Conservation (phyloP, 352 stramenopile genomes). For the Peronospora destructor region DNA sequence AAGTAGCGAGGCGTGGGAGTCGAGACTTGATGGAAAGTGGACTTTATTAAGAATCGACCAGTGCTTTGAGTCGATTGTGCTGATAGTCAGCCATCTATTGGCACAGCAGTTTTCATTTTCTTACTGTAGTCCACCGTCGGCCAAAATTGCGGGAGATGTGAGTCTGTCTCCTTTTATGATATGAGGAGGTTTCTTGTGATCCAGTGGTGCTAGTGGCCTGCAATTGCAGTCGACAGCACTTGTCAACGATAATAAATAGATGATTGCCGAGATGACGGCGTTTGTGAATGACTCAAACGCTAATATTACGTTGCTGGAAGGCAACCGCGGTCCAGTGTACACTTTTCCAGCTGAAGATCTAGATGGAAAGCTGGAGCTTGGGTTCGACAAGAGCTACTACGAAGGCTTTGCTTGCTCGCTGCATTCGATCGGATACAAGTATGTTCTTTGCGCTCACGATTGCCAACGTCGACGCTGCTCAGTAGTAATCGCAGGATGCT, state of each 20-base stretch:
- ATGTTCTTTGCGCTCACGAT: constrained; percentile 75
- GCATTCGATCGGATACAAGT: constrained; percentile 84
- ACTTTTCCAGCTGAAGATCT: constrained; percentile 71
- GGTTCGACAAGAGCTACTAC: constrained; percentile 72
- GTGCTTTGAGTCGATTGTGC: constrained; percentile 90
- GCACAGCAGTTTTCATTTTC: constrained; percentile 52
- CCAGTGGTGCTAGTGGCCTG: too few species aligned
- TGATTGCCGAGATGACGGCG: constrained; percentile 59
- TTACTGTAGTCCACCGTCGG: constrained; percentile 69
- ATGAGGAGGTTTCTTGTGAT: constrained; percentile 41
- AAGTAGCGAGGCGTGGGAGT: constrained; percentile 85
- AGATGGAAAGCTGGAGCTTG: constrained; percentile 82
- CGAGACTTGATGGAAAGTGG: constrained; percentile 87
- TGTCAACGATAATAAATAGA: not conserved
- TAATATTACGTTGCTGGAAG: constrained; percentile 73
- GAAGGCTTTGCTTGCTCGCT: constrained; percentile 90
- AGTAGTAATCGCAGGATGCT: too few species aligned
- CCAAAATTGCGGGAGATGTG: constrained; percentile 87
- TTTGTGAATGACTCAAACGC: constrained; percentile 88
- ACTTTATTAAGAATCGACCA: constrained; percentile 89
- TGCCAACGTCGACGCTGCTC: constrained; percentile 61
- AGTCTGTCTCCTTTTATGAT: constrained; percentile 90
- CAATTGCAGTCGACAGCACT: too few species aligned
- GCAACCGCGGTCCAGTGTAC: constrained; percentile 84
- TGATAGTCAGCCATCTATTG: constrained; percentile 89